Base-by-base conservation (phyloP, 2,329 filamentous ascomycete genomes). In the Graphilbum fragrans region DNA sequence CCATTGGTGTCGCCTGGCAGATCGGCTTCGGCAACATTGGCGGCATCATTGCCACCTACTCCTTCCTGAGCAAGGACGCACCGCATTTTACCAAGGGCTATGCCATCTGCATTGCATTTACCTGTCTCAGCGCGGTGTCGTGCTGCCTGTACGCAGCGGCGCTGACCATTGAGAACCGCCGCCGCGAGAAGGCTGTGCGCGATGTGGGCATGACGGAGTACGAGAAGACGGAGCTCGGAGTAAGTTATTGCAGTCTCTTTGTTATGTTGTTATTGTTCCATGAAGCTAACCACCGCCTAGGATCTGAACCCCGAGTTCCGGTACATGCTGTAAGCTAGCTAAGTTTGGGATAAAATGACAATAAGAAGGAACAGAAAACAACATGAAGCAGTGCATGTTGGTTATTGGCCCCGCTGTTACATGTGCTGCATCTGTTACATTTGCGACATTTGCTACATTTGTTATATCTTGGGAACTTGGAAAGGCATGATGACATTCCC, bases 1-100 rank as follows among this genome's bases (percentile, higher is more conserved):
- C 77, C 9, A 73, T 87, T 16, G 82, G 82, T 12, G 75, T 75
- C 9, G 83, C 80, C 1, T 87, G 80, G 80, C 82, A 87, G 57
- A 68, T 88, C 35, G 80, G 80, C 1, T 86, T 87, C 49, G 83
- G 83, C 11, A 88, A 87, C 52, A 76, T 86, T 31, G 83, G 83
- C 34, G 84, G 83, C 21, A 86, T 88, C 53, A 80, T 88, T 46
- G 72, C 83, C 12, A 85, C 82, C 0, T 87, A 78, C 59, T 65
- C 74, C 1, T 86, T 86, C 57, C 54, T 83, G 17, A 55, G 62
- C 20, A 70, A 65, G 40, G 86, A 94, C 55, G 72, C 73, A 2
- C 85, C 84, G 1, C 56, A 60, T 36, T 94, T 81, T 58, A 72
- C 65, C 7, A 77, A 70, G 1, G 88, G 87, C 0, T 93, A 92